Evolutionary conservation across 2,329 filamentous ascomycete species (phyloP).

Genomic region (Pseudogymnoascus sp.): DNA sequence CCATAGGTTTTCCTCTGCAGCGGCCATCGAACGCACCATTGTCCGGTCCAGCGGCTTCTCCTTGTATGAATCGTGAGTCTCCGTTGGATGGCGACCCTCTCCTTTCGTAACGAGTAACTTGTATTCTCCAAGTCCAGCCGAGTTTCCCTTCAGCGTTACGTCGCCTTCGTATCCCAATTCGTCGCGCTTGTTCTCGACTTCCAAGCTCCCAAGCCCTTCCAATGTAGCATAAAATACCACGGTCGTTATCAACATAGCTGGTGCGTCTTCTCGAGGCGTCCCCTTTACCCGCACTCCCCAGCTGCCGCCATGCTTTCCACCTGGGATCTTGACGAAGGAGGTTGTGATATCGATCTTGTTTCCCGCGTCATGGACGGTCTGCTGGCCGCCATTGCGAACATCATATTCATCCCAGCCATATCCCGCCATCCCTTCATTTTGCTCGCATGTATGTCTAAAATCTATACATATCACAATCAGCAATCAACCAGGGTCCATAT

Average conservation of each 20-base stretch:
- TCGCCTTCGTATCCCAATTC: constrained; percentile 48
- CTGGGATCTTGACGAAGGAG: constrained; percentile 87
- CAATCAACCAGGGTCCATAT: background rate
- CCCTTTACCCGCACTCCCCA: constrained; percentile 90
- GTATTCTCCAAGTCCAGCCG: constrained; percentile 69
- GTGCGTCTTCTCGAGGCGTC: constrained; percentile 62
- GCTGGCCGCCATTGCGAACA: constrained; percentile 74
- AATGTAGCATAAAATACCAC: constrained; percentile 77
- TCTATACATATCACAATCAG: constrained; percentile 40
- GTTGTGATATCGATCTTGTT: constrained; percentile 90
- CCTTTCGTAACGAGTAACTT: constrained; percentile 71
- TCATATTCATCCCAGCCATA: constrained; percentile 99
- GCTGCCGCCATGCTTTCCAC: constrained; percentile 76
- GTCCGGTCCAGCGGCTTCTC: constrained; percentile 70
- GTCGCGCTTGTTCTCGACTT: constrained; percentile 50
- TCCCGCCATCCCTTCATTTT: constrained; percentile 85
- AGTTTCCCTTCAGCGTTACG: constrained; percentile 65
- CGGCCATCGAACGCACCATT: constrained; percentile 63
- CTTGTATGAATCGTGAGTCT: constrained; percentile 59
- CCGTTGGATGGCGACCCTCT: constrained; percentile 51
- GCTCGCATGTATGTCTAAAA: constrained; percentile 91
- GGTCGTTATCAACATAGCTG: constrained; percentile 63
- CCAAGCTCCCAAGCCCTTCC: constrained; percentile 66
- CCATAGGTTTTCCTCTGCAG: constrained; percentile 69
- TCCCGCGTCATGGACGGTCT: constrained; percentile 82